Percentiles rank a stretch among this genome's conserved stretches.
Conservation (phyloP, 805 yeast species). For the Wickerhamiella spandovensis region DNA sequence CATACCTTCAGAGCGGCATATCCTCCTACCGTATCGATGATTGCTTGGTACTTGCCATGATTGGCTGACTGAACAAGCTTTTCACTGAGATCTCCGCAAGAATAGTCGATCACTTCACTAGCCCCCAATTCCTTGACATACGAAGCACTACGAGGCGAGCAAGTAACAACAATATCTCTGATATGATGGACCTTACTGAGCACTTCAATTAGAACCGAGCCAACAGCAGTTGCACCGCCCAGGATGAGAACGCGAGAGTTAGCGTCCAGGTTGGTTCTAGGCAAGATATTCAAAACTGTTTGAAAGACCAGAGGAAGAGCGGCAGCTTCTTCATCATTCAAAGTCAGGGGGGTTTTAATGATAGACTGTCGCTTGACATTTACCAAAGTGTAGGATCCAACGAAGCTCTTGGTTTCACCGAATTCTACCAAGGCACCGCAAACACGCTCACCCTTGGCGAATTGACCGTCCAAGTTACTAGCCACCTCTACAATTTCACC, state of each 20-base stretch:
- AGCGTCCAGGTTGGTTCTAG: constrained; percentile 27
- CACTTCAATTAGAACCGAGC: constrained; percentile 41
- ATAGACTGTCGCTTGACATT: constrained; percentile 28
- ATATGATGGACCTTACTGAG: constrained; percentile 38
- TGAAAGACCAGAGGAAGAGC: constrained; percentile 50
- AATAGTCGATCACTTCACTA: constrained; percentile 28
- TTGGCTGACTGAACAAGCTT: neutral
- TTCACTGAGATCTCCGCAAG: constrained; percentile 3
- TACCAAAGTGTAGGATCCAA: constrained; percentile 18
- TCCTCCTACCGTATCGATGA: constrained; percentile 56
- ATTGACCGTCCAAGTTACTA: constrained; percentile 25
- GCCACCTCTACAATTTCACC: constrained; percentile 52
- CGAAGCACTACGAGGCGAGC: constrained; percentile 36
- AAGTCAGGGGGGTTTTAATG: constrained; percentile 33
- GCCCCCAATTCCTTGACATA: constrained; percentile 42
- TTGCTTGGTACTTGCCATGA: constrained; percentile 29
- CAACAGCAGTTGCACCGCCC: constrained; percentile 72
- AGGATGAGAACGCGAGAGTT: constrained; percentile 42
- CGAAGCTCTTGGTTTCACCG: neutral
- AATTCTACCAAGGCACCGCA: constrained; percentile 36
- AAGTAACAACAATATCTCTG: constrained; percentile 40
- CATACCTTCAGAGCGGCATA: constrained; percentile 34
- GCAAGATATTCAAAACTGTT: constrained; percentile 40
- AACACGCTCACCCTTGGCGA: constrained; percentile 47
- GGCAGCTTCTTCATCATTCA: constrained; percentile 45